Evolutionary conservation across 1,284 basidiomycete genomes (phyloP), one percentile per base, ranked within the genome.

Genomic region (Chondrostereum purpureum): DNA sequence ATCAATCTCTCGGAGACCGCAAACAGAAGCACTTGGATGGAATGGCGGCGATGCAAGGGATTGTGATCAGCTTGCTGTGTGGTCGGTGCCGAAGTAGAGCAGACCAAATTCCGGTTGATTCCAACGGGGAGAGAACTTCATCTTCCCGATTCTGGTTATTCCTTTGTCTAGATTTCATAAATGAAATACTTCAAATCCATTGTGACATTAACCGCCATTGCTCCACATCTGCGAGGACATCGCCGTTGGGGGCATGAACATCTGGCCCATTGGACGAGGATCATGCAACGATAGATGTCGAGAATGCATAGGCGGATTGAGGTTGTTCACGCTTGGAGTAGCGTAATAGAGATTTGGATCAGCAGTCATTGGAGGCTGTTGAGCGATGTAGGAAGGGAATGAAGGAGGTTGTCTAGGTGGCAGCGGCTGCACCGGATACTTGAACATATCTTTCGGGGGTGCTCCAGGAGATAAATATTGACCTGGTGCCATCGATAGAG

Each of bases 221-320:
- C 61, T 55, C 64, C 64, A 66, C 21, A 59, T 41, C 45, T 60
- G 63, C 5, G n/a, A n/a, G n/a, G 63, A 52, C 44, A 55, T 49
- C 14, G 56, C 47, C n/a, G n/a, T n/a, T 8, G 55, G 57, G 3
- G 54, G 50, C n/a, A 54, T 49, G 19, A 57, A 58, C 36, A 55
- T 55, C 19, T 58, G 55, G n/a, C 46, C 47, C 21, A 59, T 46
- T 23, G 38, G 12, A 10, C 58, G 56, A 41, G 58, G 47, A 39
- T 63, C 59, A 39, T 60, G 56, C 19, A 60, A 52, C 20, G 64
- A 61, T 4, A 55, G 42, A 22, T 65, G 57, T 3, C 58, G 54
- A 18, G 58, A 52, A 47, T 61, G 58, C 40, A 31, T 31, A 8
- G 27, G 8, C 27, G 27, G 27, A n/a, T 31, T 31, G 27, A 31